Conservation (phyloP, 805 yeast genomes). For the Teunomyces tritomae region DNA sequence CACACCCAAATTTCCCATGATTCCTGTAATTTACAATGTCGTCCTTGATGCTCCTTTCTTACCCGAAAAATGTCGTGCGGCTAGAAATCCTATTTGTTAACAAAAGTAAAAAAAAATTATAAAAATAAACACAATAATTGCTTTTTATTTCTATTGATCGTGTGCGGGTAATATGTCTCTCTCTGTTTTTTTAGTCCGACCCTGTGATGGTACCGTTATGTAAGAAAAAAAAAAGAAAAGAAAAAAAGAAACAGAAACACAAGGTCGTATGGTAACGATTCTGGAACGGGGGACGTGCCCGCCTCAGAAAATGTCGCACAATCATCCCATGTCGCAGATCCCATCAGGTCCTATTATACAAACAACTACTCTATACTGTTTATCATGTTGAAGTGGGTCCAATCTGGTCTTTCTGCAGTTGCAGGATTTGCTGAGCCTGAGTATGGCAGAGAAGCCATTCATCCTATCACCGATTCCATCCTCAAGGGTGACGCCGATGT, state of each 20-base stretch:
- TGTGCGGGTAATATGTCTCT: neutral
- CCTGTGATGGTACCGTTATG: too few species aligned
- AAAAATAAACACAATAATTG: neutral
- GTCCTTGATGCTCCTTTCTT: neutral
- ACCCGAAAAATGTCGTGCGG: neutral
- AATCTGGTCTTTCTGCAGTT: conserved; percentile 85
- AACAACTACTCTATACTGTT: neutral
- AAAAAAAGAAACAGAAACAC: too few species aligned
- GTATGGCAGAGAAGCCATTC: conserved; percentile 90
- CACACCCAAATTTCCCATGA: too few species aligned
- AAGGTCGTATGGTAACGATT: neutral
- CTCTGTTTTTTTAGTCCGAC: neutral
- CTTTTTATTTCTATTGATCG: neutral
- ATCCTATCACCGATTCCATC: conserved; percentile 68
- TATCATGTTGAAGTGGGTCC: conserved; percentile 78
- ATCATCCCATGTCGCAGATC: neutral
- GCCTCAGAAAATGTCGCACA: neutral
- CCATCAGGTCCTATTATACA: neutral
- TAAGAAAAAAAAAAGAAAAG: too few species aligned
- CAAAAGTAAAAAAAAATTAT: neutral
- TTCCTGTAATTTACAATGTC: neutral
- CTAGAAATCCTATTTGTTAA: neutral
- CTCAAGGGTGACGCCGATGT: conserved; percentile 34
- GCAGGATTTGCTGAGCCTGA: conserved; percentile 98
- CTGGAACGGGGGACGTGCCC: neutral